These are phyloP conservation scores for Exidia glandulosa DNA, from an alignment of 768 basidiomycete genomes.

Conservation along the genomic window DNA sequence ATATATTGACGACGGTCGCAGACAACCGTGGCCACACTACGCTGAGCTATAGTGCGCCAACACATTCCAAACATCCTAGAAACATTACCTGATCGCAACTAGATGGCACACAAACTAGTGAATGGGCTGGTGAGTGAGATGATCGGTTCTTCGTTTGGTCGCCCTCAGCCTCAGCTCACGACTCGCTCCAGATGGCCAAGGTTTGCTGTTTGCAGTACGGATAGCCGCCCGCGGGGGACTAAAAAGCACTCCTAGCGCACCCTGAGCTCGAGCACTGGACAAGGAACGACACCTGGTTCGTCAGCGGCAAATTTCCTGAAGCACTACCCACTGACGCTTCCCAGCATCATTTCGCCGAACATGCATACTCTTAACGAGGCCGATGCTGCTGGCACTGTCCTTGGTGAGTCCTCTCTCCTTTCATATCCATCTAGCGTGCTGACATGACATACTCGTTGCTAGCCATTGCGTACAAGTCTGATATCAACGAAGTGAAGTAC, in stretches of 20 bases:
- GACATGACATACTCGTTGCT: not conserved
- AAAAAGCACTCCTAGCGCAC: too few relatives aligned
- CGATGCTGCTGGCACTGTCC: not conserved
- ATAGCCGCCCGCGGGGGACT: too few relatives aligned
- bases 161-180: not conserved
- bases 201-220: not conserved
- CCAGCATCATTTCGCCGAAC: not conserved
- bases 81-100: too few relatives aligned
- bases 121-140: not conserved
- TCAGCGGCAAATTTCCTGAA: not conserved
- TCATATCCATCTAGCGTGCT: not conserved
- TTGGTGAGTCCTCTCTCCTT: not conserved
- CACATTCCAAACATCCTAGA: too few relatives aligned
- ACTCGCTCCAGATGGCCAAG: not conserved
- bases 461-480: not conserved
- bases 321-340: not conserved
- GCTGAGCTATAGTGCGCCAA: too few relatives aligned
- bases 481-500: not conserved
- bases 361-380: not conserved
- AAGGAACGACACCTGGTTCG: not conserved
- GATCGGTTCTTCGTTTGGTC: not conserved
- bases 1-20: not conserved
- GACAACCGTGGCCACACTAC: not conserved
- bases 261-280: not conserved
- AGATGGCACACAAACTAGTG: not conserved